Conservation (phyloP, 2,329 filamentous ascomycete genomes). For the Escovopsis sp. region DNA sequence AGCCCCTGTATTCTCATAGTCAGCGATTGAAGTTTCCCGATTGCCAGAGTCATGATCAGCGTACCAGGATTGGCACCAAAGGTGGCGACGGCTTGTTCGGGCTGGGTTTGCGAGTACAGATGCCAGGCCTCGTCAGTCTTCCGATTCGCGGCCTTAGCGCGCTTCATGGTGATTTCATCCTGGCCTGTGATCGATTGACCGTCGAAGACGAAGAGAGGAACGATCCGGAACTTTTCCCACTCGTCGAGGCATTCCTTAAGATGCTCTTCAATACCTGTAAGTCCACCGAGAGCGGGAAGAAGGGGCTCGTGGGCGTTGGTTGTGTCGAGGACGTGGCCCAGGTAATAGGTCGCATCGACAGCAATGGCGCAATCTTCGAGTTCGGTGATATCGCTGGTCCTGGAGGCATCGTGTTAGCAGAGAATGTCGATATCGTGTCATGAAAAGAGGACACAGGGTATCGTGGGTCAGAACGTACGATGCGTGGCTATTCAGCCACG, state of each 20-base stretch:
- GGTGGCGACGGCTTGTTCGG: conserved; percentile 66
- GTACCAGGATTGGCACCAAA: conserved; percentile 68
- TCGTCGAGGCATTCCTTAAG: conserved; percentile 63
- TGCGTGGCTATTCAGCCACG: conserved; percentile 25
- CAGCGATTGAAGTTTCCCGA: background rate
- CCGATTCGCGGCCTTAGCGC: conserved; percentile 48
- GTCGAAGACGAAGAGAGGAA: conserved; percentile 83
- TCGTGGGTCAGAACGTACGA: conserved; percentile 15
- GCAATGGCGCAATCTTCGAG: conserved; percentile 64
- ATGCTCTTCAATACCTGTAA: conserved; percentile 63
- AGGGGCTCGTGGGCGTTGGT: conserved; percentile 68
- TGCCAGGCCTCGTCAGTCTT: conserved; percentile 73
- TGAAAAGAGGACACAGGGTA: background rate
- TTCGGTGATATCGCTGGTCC: conserved; percentile 49
- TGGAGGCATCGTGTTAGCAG: conserved; percentile 12
- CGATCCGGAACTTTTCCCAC: conserved; percentile 56
- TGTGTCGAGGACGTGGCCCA: conserved; percentile 61
- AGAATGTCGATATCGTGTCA: background rate
- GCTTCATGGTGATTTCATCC: conserved; percentile 52
- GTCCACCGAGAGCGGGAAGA: conserved; percentile 74
- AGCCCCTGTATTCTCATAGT: conserved; percentile 36
- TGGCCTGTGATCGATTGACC: conserved; percentile 69
- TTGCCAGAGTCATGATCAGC: conserved; percentile 6
- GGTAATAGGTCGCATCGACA: conserved; percentile 81
- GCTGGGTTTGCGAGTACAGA: conserved; percentile 68